Base-by-base conservation (phyloP, 805 yeast species). In the Yamadazyma philogaea region DNA sequence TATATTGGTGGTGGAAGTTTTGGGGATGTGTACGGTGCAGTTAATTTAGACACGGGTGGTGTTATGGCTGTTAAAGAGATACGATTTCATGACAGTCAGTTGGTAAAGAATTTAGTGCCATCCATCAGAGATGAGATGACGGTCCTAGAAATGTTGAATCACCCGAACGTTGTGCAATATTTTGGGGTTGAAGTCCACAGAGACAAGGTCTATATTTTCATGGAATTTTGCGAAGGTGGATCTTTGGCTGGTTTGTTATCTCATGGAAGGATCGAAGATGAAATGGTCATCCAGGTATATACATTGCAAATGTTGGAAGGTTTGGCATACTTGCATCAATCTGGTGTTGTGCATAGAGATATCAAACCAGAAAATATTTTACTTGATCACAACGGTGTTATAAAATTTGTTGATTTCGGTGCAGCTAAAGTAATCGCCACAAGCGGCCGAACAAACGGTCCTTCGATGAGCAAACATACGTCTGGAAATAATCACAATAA, bases 221-320 rank as follows among this genome's bases (percentile, higher is more conserved):
- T 93, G 99, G 99, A 93, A 64, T 90, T 78, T 64, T 93, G 99
- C 69, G 95, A 90, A 53, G 90, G 96, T 30, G 98, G 98, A 1
- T 90, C 98, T 0, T 70, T 93, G 44, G 88, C 96, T 0, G 79
- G 86, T 6, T 66, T 90, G 35, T 71, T 93, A 47, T 89, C 87
- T 44, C 93, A 89, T 59, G 98, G 99, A 7, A 71, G 97, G 46
- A 89, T 93, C 53, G 97, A 89, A 59, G 98, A 93, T 62, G 99
- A 93, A 59, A 75, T 86, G 62, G 93, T 93, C 6, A 82, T 88
- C 22, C 96, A 89, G 60, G 84, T 90, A 21, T 91, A 90, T 59
- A 80, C 96, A 0, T 65, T 91, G 44, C 97, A 93, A 60, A 79
- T 93, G 85, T 75, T 93, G 35, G 98, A 93, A 68, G 99, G 98